Conservation (phyloP, 176 grass and related monocot species). For the Zea luxurians region DNA sequence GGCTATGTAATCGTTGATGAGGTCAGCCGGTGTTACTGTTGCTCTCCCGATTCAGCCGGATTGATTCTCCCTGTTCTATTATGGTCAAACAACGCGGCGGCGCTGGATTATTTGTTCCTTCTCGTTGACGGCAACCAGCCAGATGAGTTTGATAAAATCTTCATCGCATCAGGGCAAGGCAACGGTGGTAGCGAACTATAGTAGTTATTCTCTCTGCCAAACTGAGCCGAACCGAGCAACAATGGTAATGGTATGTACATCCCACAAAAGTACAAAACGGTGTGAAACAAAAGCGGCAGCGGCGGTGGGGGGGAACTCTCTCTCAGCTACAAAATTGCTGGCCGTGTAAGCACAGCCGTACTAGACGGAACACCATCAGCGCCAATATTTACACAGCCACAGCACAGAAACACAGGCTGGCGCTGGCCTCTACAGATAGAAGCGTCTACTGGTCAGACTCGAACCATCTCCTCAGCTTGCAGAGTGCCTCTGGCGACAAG, state of each 20-base stretch:
- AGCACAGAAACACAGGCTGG: not conserved
- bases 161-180: not conserved
- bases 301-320: not conserved
- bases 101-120: not conserved
- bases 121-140: not conserved
- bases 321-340: slow-evolving; percentile 55
- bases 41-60: not conserved
- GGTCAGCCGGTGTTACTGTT: not conserved
- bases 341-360: slow-evolving; percentile 29
- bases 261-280: not conserved
- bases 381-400: slow-evolving; percentile 33
- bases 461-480: slow-evolving; percentile 64
- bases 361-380: not conserved
- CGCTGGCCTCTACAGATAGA: not conserved
- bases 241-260: slow-evolving; percentile 36
- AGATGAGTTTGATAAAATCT: not conserved
- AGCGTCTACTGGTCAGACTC: slow-evolving; percentile 42
- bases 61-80: not conserved
- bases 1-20: not conserved
- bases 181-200: not conserved
- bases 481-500: slow-evolving; percentile 66
- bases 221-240: not conserved
- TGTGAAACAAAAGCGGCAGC: not conserved
- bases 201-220: not conserved
- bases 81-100: slow-evolving; percentile 36